phyloP scores from a whole-genome alignment of 208 protist genomes.

The Lotmaria passim region DNA sequence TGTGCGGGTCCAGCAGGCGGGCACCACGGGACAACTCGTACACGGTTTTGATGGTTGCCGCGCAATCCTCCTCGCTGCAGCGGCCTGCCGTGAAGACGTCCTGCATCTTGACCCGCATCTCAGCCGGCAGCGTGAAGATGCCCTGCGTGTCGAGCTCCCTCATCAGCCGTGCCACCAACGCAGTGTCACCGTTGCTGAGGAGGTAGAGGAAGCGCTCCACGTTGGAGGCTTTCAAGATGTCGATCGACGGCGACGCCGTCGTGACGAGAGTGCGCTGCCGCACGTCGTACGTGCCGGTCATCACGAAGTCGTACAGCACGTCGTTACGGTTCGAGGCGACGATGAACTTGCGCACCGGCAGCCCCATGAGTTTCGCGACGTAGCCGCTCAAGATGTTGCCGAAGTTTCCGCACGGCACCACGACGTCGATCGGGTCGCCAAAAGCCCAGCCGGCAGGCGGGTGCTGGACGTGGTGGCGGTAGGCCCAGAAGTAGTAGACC shows the following conservation, averaged over 20 bases:
- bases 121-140: constrained; percentile 60
- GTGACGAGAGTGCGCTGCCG: constrained; percentile 46
- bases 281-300: constrained; percentile 86
- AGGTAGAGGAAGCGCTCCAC: constrained; percentile 96
- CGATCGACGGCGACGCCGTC: constrained; percentile 88
- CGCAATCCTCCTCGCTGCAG: constrained; percentile 83
- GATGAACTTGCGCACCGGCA: constrained; percentile 91
- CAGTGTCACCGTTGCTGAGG: constrained; percentile 77
- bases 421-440: constrained; percentile 80
- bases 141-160: constrained; percentile 57
- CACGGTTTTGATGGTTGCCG: constrained; percentile 71
- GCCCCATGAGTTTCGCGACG: constrained; percentile 91
- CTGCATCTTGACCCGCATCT: constrained; percentile 57
- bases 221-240: constrained; percentile 95
- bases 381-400: constrained; percentile 96
- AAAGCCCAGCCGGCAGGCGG: constrained; percentile 42
- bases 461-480: constrained; percentile 83
- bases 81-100: constrained; percentile 62
- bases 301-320: constrained; percentile 93
- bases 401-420: constrained; percentile 97
- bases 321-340: constrained; percentile 96
- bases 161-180: constrained; percentile 68
- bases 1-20: constrained; percentile 87
- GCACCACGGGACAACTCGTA: constrained; percentile 49
- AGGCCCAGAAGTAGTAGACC: constrained; percentile 96